These are phyloP conservation scores for Neoboletus brunneissimus DNA, from an alignment of 768 basidiomycete genomes.

Conservation along the genomic window DNA sequence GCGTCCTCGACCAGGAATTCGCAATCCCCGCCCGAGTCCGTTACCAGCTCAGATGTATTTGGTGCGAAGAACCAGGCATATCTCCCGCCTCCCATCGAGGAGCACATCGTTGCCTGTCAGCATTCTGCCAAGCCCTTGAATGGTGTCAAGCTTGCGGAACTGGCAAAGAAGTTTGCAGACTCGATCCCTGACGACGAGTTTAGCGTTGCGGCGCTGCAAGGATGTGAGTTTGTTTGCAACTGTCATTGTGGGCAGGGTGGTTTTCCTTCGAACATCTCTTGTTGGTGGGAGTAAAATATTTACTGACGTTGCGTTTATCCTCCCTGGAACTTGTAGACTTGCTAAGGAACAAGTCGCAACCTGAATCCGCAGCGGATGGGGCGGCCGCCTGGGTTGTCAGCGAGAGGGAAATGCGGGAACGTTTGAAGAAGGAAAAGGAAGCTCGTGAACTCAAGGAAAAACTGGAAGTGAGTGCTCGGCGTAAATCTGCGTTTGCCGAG, in stretches of 20 bases:
- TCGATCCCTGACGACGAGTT: constrained; percentile 83
- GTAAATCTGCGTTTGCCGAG: constrained; percentile 15
- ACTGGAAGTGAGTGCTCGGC: constrained; percentile 50
- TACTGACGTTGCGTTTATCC: constrained; percentile 24
- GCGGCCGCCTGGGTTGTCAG: constrained; percentile 69
- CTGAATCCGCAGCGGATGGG: constrained; percentile 68
- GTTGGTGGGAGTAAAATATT: constrained; percentile 19
- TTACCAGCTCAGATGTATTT: constrained; percentile 31
- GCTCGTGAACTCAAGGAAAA: constrained; percentile 66
- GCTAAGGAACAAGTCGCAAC: constrained; percentile 80
- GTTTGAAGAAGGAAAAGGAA: constrained; percentile 71
- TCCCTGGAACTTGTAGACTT: constrained; percentile 47
- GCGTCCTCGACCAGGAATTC: constrained; percentile 32
- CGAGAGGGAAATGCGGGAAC: constrained; percentile 74
- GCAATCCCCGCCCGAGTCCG: constrained; percentile 21
- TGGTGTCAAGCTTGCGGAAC: constrained; percentile 55
- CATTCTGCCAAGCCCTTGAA: constrained; percentile 67
- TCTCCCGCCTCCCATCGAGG: constrained; percentile 61
- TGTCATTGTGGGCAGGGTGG: constrained; percentile 4
- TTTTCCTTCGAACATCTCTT: constrained; percentile 4
- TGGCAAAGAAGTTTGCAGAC: constrained; percentile 79
- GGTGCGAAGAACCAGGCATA: constrained; percentile 60
- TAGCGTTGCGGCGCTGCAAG: constrained; percentile 86
- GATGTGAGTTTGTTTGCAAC: constrained; percentile 58
- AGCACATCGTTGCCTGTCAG: constrained; percentile 54